Evolutionary conservation across 2,329 filamentous ascomycete genomes (phyloP).

Genomic region (Aspergillus sp.): DNA sequence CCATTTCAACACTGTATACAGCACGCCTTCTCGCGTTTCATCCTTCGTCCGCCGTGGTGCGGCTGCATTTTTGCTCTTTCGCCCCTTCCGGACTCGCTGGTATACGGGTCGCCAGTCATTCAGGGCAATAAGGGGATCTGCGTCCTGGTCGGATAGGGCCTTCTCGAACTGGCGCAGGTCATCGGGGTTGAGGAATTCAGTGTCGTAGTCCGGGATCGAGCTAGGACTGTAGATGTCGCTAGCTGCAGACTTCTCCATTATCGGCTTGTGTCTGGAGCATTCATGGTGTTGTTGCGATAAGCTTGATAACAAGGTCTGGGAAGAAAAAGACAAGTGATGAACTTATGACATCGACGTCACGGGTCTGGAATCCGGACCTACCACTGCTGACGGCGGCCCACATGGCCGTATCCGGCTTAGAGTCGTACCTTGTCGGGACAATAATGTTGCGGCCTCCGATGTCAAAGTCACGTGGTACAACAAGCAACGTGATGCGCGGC

Average conservation of each 20-base stretch:
- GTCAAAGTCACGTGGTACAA: background rate
- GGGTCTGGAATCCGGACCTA: background rate
- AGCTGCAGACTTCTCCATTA: constrained; percentile 25
- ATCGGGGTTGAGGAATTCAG: constrained; percentile 71
- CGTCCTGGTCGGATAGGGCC: constrained; percentile 79
- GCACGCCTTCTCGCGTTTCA: constrained; percentile 89
- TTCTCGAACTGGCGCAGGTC: constrained; percentile 77
- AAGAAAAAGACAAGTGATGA: background rate
- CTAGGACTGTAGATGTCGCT: constrained; percentile 64
- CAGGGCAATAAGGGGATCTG: constrained; percentile 76
- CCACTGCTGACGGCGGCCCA: background rate
- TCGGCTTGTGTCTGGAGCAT: constrained; percentile 12
- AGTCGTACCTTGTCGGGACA: background rate
- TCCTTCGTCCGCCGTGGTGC: constrained; percentile 65
- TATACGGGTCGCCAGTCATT: constrained; percentile 95
- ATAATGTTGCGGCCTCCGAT: background rate
- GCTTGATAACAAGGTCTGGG: background rate
- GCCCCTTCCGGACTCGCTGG: constrained; percentile 60
- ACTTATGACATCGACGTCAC: constrained; percentile 17
- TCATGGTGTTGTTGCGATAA: constrained; percentile 32
- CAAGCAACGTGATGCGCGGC: no score
- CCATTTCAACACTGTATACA: constrained; percentile 89
- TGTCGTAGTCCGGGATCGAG: constrained; percentile 74
- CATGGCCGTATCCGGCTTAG: background rate
- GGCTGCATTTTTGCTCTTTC: background rate